Base-by-base conservation (phyloP, 169 alveolate species). In the Theileria sp. region DNA sequence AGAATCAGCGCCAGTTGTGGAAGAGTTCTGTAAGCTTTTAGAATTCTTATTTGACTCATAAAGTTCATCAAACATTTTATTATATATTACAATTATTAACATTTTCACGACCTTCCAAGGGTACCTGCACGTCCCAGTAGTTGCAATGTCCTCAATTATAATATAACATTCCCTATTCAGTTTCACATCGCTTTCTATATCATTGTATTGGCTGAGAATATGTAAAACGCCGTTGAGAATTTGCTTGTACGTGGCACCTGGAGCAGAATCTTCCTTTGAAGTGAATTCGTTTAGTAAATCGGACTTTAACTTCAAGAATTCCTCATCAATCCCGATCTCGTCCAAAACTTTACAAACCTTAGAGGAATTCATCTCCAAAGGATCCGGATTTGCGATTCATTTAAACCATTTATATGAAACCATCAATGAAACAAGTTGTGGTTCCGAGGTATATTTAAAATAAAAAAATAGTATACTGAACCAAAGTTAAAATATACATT, bases 91-190 rank as follows among this genome's bases (percentile, higher is more conserved):
- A 13, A 77, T 36, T 66, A 84, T 49, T 36, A 84, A 75, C 82
- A 76, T 30, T 65, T 84, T 77, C 21, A 58, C 79, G 28, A 77
- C 74, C 61, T 64, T 58, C 90, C 90, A 84, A 28, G 90, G 90
- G 83, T 69, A 77, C 21, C 70, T n/a, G 64, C 54, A 30, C 38
- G 32, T n/a, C 7, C 86, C 87, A 12, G 7, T 61, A 28, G 72
- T 38, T 6, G 86, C 86, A 44, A 77, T 60, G 50, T 77, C 87
- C 67, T 77, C 79, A 25, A 84, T 49, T 54, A 76, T 0, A 0
- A 71, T 17, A 68, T 44, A 32, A 62, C 84, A 66, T n/a, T 84
- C 87, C 28, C 61, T 36, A 75, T 69, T 78, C 15, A 84, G 64
- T 23, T 78, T 34, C 54, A 49, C 87, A 4, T 64, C 21, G 19